Base-by-base conservation (phyloP, 2,329 filamentous ascomycete genomes). In the Fusarium sp. region DNA sequence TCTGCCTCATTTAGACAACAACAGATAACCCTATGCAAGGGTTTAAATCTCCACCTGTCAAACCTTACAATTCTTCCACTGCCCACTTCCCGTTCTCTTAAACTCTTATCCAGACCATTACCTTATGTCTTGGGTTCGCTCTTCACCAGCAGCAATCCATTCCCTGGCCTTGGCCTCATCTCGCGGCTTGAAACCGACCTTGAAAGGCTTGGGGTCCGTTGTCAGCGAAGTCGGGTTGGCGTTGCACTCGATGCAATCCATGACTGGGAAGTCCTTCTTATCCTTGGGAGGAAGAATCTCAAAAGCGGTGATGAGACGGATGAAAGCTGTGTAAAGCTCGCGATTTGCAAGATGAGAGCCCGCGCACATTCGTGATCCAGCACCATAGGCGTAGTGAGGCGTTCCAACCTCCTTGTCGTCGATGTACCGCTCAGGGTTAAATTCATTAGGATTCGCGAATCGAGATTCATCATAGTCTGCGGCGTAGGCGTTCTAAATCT, bases 361-460 rank as follows among this genome's bases (percentile, higher is more conserved):
- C 1, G 87, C 88, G 76, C 90, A 92, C 86, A 91, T 91, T 42
- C 90, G 85, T 5, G 87, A 88, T 4, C 90, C 90, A 0, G 90
- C 89, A 6, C 90, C 90, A 69, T 90, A 92, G 15, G 83, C 88
- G 75, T 89, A 91, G 76, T 92, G 90, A 1, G 87, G 88, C 3
- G 89, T 90, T 12, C 89, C 89, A 1, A 82, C 54, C 84, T 82
- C 88, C 28, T 82, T 84, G 59, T 90, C 85, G 58, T 86, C 80
- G 16, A 95, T 83, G 78, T 92, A 95, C 32, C 93, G 88, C 72
- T 94, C 92, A 0, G 92, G 91, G n/a, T 89, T 84, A 80, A 95
- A 94, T 11, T 84, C 81, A 33, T 86, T 71, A 0, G 93, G 88
- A 33, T 89, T 80, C 71, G 90, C 88, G 84, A 94, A 95, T 78